Base-by-base conservation (phyloP, 129 eudicot species). In the Helianthus annuus region DNA sequence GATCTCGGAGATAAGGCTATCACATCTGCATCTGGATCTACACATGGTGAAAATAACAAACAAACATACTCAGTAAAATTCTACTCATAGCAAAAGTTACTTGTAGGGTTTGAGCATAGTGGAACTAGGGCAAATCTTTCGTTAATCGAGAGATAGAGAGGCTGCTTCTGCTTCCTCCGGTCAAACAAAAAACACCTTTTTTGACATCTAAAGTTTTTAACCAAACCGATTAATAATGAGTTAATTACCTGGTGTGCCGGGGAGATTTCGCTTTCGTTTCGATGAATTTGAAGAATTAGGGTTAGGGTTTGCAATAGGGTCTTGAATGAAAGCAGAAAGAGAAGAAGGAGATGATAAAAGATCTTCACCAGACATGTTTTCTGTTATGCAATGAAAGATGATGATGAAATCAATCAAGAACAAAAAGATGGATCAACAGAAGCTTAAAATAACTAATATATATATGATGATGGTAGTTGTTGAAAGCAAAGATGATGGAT, bases 1-100 rank as follows among this genome's bases (percentile, higher is more conserved):
- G 97, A 88, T 55, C 76, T 74, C 0, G 97, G 97, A 29, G 97
- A 91, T 68, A 91, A 79, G 6, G 97, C 97, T 75, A 91, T 79
- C 76, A 91, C 96, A 76, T 91, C 97, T 54, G 97, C 97, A 80
- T 91, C 97, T 68, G 97, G 97, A 86, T 91, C 94, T 87, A 82
- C 29, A 68, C 68, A 79, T 34, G n/a, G 15, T 62, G 15, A 62
- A 14, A 42, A 42, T 42, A 42, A 7, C 46, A 42, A 42, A 42
- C 10, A 42, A 42, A 42, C 46, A 9, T 42, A 42, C 46, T 42
- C 46, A 42, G 46, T 42, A 42, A 9, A 42, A 42, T 42, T 42
- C 46, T 42, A 42, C 46, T 6, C 10, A 10, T 42, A 42, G 10
- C 8, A 42, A 42, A 42, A 42, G 46, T 11, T 42, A 42, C 10